Base-by-base conservation (phyloP, 177 flowering plant genomes). In the Vitis hybrid region DNA sequence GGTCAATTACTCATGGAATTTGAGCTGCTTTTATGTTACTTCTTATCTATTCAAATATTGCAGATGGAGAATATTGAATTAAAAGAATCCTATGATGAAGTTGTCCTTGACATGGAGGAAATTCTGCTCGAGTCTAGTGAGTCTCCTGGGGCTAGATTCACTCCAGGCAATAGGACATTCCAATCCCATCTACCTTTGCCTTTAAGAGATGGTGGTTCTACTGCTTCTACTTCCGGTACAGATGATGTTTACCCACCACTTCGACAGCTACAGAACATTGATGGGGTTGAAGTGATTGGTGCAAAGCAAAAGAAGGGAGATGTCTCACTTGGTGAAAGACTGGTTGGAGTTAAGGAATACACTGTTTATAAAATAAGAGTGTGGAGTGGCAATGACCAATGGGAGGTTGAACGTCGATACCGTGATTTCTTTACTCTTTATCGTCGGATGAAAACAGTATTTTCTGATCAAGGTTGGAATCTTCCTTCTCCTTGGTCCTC, bases 101-200 rank as follows among this genome's bases (percentile, higher is more conserved):
- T 95, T 77, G 97, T 95, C 53, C 84, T 83, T 77, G 99, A 95
- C 39, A 93, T 95, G 99, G 98, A 95, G 81, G 94, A 89, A 66
- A 90, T 95, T 72, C 81, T 95, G 78, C 91, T 95, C 1, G 91
- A 90, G 52, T 85, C 88, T 56, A 74, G 62, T 16, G 91, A 82
- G 55, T 82, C 92, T 74, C 85, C 82, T 65, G 80, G 84, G 22
- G 62, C 82, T 64, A 82, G 80, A 71, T 80, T 84, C 39, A 16
- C 78, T 72, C 78, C 80, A 33, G 70, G 81, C 57, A 75, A 71
- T 62, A 73, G 26, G 56, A 55, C 62, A 26, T 75, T 75, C 59
- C 81, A 77, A 26, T 70, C 84, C 56, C 84, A 86, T 52, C 62
- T 55, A 55, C 70, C 82, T 75, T 72, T 74, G 19, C 79, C 92